These are phyloP conservation scores for Scutellaria galericulata DNA, from an alignment of 257 asterid species.

Conservation along the genomic window DNA sequence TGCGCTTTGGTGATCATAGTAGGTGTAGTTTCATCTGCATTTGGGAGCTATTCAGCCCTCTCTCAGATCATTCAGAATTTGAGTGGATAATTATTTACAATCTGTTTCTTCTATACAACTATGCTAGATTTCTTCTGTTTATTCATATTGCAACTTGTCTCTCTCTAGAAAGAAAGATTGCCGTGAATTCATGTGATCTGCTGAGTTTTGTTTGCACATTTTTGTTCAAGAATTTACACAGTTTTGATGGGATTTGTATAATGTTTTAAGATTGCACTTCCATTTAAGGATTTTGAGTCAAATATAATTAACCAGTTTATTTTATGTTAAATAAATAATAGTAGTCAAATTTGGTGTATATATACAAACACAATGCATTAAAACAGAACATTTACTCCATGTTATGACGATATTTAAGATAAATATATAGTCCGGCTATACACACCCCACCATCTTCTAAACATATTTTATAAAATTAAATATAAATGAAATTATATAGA, in stretches of 20 bases:
- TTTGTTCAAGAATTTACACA: neutral
- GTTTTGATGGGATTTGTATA: neutral
- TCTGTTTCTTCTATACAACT: neutral
- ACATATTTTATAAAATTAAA: too few species aligned
- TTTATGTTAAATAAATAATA: too few species aligned
- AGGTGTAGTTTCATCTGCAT: slow-evolving; percentile 61
- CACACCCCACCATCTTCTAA: too few species aligned
- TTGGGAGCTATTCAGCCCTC: slow-evolving; percentile 83
- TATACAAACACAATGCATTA: too few species aligned
- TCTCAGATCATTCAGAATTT: slow-evolving; percentile 63
- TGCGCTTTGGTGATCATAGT: slow-evolving; percentile 63
- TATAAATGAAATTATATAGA: too few species aligned
- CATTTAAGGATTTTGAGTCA: too few species aligned
- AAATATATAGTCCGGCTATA: too few species aligned
- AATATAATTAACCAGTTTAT: too few species aligned
- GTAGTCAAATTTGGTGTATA: too few species aligned
- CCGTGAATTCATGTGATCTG: neutral
- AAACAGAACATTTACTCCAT: too few species aligned
- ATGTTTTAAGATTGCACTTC: too few species aligned
- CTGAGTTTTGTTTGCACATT: slow-evolving; percentile 9
- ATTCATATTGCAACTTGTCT: neutral
- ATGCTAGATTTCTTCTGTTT: neutral
- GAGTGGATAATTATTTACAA: slow-evolving; percentile 33
- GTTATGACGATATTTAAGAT: too few species aligned
- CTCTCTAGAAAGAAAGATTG: neutral